phyloP scores from a whole-genome alignment of 768 basidiomycete genomes.

The Mrakia frigida region DNA sequence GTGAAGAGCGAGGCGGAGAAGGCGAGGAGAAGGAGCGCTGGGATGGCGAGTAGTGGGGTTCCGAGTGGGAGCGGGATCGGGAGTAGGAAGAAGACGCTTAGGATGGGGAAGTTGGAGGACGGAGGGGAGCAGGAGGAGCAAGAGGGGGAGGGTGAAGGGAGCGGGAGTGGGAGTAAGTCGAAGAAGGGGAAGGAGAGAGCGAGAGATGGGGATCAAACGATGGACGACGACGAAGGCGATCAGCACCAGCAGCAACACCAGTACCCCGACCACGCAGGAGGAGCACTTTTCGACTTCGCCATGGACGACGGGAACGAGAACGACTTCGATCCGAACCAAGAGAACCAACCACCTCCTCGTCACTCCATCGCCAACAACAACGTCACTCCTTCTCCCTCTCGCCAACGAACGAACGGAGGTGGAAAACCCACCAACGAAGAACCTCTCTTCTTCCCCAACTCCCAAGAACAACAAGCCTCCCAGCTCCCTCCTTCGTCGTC shows the following conservation, averaged over 20 bases:
- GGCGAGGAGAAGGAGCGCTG: not conserved
- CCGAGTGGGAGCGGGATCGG: not conserved
- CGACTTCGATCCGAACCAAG: not conserved
- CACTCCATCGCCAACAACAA: not conserved
- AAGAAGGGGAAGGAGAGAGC: not conserved
- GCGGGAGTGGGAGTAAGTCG: not conserved
- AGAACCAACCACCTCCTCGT: not conserved
- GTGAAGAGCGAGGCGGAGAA: not conserved
- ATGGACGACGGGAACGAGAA: not conserved
- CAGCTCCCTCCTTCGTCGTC: not conserved
- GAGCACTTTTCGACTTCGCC: not conserved
- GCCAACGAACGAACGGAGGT: not conserved
- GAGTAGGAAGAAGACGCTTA: constrained; percentile 7
- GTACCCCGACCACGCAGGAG: not conserved
- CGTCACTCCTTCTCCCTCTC: not conserved
- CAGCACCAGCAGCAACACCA: not conserved
- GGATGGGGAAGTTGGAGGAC: not conserved
- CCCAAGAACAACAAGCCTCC: not conserved
- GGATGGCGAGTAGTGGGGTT: not conserved
- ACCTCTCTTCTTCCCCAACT: constrained; percentile 9
- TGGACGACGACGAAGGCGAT: not conserved
- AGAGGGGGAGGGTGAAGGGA: not conserved
- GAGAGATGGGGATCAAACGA: not conserved
- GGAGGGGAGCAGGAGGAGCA: not conserved
- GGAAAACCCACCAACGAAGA: not conserved